Evolutionary conservation across 192 early-diverging fungal species (phyloP).

Genomic region (Neocallimastix lanati): DNA sequence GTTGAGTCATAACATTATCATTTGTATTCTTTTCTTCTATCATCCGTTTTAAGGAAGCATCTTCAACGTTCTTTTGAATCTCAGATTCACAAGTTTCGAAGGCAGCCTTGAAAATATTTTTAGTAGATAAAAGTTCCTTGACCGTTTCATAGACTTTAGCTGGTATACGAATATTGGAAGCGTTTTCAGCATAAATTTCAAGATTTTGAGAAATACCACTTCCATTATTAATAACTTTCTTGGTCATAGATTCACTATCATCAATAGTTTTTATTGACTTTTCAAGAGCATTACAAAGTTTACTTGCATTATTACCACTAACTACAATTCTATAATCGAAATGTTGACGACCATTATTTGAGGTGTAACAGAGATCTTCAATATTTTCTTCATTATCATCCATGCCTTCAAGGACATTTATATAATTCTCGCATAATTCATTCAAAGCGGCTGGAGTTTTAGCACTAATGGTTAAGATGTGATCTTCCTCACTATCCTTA

Average conservation of each 20-base stretch:
- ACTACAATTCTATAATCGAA: neutral
- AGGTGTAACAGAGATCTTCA: neutral
- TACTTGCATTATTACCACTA: slow-evolving; percentile 1
- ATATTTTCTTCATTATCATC: neutral
- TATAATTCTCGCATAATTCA: neutral
- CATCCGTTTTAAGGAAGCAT: neutral
- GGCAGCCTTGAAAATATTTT: neutral
- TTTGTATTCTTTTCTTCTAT: neutral
- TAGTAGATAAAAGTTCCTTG: neutral
- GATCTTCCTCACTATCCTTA: neutral
- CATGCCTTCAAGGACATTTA: neutral
- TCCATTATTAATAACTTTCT: neutral
- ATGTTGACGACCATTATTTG: neutral
- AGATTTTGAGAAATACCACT: neutral
- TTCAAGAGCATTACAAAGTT: neutral
- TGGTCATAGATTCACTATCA: neutral
- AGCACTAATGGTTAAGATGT: neutral
- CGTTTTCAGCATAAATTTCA: neutral
- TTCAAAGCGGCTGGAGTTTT: neutral
- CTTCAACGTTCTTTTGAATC: neutral
- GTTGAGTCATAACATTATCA: neutral
- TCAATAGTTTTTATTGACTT: neutral
- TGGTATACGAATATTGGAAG: neutral
- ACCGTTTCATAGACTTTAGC: neutral
- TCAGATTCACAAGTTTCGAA: neutral